Evolutionary conservation across 2,329 filamentous ascomycete species (phyloP).

Genomic region (Albifimbria verrucaria): DNA sequence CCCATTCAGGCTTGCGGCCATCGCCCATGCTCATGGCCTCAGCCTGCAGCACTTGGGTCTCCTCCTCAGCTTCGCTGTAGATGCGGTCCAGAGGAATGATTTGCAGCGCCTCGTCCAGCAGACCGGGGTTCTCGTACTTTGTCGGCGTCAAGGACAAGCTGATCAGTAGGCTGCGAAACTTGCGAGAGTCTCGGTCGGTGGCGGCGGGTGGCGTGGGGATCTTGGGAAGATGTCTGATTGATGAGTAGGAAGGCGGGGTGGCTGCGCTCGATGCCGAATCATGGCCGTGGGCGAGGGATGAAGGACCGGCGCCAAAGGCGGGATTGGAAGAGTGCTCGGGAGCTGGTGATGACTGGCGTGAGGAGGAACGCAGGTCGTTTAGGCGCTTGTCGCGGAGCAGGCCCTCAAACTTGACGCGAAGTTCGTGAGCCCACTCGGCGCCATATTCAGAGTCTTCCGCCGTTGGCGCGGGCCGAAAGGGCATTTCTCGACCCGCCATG

Average conservation of each 20-base stretch:
- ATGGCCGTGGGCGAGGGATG: constrained; percentile 42
- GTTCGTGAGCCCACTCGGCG: constrained; percentile 73
- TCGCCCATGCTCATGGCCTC: constrained; percentile 85
- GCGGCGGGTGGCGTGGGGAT: constrained; percentile 69
- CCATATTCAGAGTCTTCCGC: constrained; percentile 46
- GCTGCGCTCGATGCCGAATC: constrained; percentile 14
- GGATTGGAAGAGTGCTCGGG: constrained; percentile 48
- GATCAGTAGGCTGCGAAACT: constrained; percentile 78
- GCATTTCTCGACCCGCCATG: constrained; percentile 37
- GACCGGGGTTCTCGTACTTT: constrained; percentile 93
- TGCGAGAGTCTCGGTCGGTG: constrained; percentile 63
- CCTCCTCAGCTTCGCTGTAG: constrained; percentile 91
- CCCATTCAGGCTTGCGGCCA: constrained; percentile 81
- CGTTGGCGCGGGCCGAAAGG: constrained; percentile 25
- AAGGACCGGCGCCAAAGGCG: constrained; percentile 37
- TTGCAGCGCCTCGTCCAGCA: constrained; percentile 87
- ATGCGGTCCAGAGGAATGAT: constrained; percentile 86
- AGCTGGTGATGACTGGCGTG: constrained; percentile 59
- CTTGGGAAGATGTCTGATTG: constrained; percentile 47
- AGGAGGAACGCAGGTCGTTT: constrained; percentile 61
- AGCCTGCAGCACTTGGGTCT: constrained; percentile 81
- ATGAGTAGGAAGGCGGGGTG: constrained; percentile 46
- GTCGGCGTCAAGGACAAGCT: constrained; percentile 84
- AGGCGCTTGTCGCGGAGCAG: constrained; percentile 82
- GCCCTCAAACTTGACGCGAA: constrained; percentile 82